A percentile compares a stretch with the other conserved stretches of the same genome.
These are phyloP conservation scores for Ceratocystis huliohia DNA, from an alignment of 2,329 filamentous ascomycete genomes.

Conservation along the genomic window DNA sequence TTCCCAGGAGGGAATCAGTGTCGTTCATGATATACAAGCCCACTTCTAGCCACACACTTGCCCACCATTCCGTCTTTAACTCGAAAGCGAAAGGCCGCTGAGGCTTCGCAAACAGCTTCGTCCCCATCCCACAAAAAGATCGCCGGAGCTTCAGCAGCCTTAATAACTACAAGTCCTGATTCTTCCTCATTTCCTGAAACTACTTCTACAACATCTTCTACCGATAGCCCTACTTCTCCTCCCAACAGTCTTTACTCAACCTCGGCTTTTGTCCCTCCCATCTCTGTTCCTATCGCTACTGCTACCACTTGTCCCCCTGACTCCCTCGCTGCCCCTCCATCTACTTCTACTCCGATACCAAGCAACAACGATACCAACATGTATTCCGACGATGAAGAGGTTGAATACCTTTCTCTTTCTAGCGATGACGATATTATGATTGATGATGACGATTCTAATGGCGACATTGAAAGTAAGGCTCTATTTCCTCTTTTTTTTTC, in stretches of 20 bases:
- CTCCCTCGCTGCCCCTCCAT: constrained; percentile 41
- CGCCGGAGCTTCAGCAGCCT: constrained; percentile 33
- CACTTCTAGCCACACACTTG: not conserved
- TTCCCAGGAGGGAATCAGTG: not conserved
- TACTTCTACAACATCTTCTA: constrained; percentile 21
- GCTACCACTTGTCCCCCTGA: constrained; percentile 29
- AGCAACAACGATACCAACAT: constrained; percentile 45
- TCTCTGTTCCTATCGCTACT: constrained; percentile 27
- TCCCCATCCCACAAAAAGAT: constrained; percentile 39
- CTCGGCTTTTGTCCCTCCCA: not conserved
- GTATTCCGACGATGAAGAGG: constrained; percentile 84
- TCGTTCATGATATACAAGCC: not conserved
- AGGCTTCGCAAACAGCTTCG: constrained; percentile 39
- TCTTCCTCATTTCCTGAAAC: constrained; percentile 49
- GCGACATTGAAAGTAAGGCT: constrained; percentile 11
- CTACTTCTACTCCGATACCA: constrained; percentile 12
- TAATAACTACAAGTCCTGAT: constrained; percentile 33
- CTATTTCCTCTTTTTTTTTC: not conserved
- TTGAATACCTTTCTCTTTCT: constrained; percentile 63
- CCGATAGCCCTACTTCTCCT: not conserved
- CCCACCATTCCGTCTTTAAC: constrained; percentile 45
- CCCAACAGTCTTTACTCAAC: not conserved
- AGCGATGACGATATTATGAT: constrained; percentile 56
- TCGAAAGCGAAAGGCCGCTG: constrained; percentile 52
- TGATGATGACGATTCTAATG: constrained; percentile 31